Base-by-base conservation (phyloP, 257 asterid species). In the Plantago major region DNA sequence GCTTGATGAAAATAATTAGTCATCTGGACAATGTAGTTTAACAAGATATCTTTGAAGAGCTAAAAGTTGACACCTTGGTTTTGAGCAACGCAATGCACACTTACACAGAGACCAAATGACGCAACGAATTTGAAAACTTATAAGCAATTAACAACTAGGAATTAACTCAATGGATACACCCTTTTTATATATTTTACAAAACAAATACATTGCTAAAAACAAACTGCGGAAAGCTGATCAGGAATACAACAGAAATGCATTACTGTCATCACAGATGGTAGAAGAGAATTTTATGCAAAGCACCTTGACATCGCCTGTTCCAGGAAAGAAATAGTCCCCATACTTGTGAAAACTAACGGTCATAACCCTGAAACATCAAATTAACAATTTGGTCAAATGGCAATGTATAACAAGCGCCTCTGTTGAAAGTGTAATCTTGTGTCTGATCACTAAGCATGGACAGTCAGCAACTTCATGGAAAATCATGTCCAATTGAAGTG, bases 311-410 rank as follows among this genome's bases (percentile, higher is more conserved):
- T 93, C 97, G 62, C 99, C 99, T 22, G 97, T 93, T 71, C 95
- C 99, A 48, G 99, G 99, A 67, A 93, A 93, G 83, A 93, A 93
- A 75, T 77, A 38, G 80, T 93, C 99, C 45, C 99, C 99, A 57
- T 78, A 89, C 83, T 93, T 89, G 84, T 93, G 99, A 76, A 93
- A 93, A 78, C 99, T 93, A 74, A 93, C 99, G 7, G 97, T 93
- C 99, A 93, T 93, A 65, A 93, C 99, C 88, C 97, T 93, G 88
- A 69, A 70, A 83, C 58, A 46, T 45, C 63, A 67, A 70, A 74
- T 30, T 19, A 50, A 57, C 50, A 58, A 76, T 14, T 47, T 74
- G 63, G 19, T 60, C 53, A 3, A 22, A 44, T 42, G 7, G 18
- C 55, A 52, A 54, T 45, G 6, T 5, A 10, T n/a, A 9, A 48